Evolutionary conservation across 345 rosid species (phyloP).

Genomic region (Salix purpurea): DNA sequence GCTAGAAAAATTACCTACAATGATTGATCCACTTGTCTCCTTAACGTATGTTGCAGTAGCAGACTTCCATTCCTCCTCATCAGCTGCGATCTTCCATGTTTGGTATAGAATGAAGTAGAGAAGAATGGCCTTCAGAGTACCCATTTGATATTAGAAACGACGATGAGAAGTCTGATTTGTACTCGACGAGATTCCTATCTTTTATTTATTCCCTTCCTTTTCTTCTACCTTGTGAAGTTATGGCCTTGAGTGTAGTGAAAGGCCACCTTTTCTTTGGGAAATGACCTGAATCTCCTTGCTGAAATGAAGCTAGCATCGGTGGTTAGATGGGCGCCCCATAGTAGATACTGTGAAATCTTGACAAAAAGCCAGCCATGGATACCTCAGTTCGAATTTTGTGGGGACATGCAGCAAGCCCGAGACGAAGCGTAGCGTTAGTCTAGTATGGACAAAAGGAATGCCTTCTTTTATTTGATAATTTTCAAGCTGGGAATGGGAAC

Average conservation of each 20-base stretch:
- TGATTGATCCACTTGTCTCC: constrained; percentile 58
- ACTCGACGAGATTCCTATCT: constrained; percentile 3
- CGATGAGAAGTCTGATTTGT: constrained; percentile 8
- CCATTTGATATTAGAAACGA: constrained; percentile 31
- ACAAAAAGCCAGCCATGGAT: constrained; percentile 3
- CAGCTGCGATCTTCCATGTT: constrained; percentile 29
- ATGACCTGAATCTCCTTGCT: constrained; percentile 27
- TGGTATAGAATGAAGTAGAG: constrained; percentile 35
- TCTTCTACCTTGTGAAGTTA: constrained; percentile 2
- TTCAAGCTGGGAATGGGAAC: constrained; percentile 4
- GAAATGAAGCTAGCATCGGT: neutral
- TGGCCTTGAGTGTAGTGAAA: neutral
- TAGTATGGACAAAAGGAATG: neutral
- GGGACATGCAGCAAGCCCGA: constrained; percentile 17
- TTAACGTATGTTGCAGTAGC: constrained; percentile 80
- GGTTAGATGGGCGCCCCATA: neutral
- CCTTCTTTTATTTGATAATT: constrained; percentile 1
- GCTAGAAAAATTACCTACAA: constrained; percentile 43
- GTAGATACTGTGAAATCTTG: neutral
- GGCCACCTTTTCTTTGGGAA: neutral
- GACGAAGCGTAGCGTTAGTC: constrained; percentile 13
- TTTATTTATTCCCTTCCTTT: constrained; percentile 13
- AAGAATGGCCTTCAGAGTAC: constrained; percentile 27
- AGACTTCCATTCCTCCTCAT: constrained; percentile 61
- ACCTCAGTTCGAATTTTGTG: constrained; percentile 6